Base-by-base conservation (phyloP, 75 land plant genomes). In the Ceratopteris richardii region DNA sequence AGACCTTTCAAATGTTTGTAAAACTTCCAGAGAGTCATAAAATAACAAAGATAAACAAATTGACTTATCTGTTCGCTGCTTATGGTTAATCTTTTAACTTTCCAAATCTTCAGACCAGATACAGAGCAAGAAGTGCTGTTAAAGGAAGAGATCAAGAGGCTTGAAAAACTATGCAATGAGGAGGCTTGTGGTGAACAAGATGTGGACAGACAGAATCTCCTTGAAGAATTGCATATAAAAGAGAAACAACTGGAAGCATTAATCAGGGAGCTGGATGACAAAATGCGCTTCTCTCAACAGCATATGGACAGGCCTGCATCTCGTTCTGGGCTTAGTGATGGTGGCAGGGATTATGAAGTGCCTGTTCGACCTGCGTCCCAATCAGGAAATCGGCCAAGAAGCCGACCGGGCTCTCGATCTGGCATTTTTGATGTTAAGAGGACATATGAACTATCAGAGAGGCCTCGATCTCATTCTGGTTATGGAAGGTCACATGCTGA, bases 141-240 rank as follows among this genome's bases (percentile, higher is more conserved):
- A 54, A 86, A 86, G 56, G 73, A 79, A 74, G 82, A 86, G 62
- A 79, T 86, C 12, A 63, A 61, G 22, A 16, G 40, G 1, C 69
- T 86, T 54, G 70, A 66, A 29, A 75, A 66, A 22, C 59, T 75
- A 9, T 33, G 20, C 25, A 40, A 53, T 64, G 61, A 44, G 29
- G 1, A 40, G 7, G 66, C 50, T 3, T 26, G 14, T 4, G 51
- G 46, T 21, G 39, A 29, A 39, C 69, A 67, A 58, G 70, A 62
- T 16, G 43, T 48, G 21, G 20, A 40, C 21, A 51, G 30, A 21
- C 0, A 57, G 14, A 65, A 44, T 57, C 25, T 31, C 0, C 2
- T 31, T 69, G 76, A 59, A 21, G n/a, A 39, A 59, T 83, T 27
- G 1, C 14, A 40, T 5, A 21, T 1, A 1, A 72, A 47, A 47